Conservation (phyloP, 495 filamentous ascomycete genomes). For the Penicillium roqueforti region DNA sequence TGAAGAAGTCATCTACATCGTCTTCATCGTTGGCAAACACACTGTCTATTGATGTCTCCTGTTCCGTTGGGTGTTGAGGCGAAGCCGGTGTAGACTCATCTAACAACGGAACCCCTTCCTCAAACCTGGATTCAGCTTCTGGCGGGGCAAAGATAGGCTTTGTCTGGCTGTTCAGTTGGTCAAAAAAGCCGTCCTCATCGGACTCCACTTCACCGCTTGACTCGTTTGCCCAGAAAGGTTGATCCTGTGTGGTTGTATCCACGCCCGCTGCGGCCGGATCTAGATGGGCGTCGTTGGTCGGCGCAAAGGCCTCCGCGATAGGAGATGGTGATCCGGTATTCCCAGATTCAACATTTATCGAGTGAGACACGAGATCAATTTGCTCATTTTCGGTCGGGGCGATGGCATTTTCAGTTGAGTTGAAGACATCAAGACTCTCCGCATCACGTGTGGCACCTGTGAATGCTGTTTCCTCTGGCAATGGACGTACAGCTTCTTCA, state of each 20-base stretch:
- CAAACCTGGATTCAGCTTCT: slow-evolving; percentile 44
- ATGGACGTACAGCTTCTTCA: not conserved
- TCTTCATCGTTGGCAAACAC: slow-evolving; percentile 39
- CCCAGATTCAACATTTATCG: not conserved
- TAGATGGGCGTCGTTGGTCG: not conserved
- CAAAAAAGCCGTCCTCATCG: slow-evolving; percentile 46
- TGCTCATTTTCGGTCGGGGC: not conserved
- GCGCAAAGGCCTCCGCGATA: not conserved
- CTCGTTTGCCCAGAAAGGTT: slow-evolving; percentile 30
- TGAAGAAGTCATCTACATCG: slow-evolving; percentile 40
- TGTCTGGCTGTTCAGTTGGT: slow-evolving; percentile 46
- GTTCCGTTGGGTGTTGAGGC: slow-evolving; percentile 13
- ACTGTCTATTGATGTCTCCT: slow-evolving; percentile 20
- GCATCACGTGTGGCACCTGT: not conserved
- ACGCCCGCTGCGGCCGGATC: slow-evolving; percentile 5
- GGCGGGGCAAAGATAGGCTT: slow-evolving; percentile 44
- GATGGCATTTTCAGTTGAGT: not conserved
- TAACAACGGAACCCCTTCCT: slow-evolving; percentile 45
- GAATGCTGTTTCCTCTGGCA: not conserved
- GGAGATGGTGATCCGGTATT: not conserved
- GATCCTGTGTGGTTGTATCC: slow-evolving; percentile 17
- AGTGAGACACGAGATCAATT: not conserved
- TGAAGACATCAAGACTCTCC: not conserved
- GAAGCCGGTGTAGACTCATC: slow-evolving; percentile 27
- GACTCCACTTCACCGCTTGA: slow-evolving; percentile 33